Evolutionary conservation across 208 protist species (phyloP).

Genomic region (Leishmania arabica): DNA sequence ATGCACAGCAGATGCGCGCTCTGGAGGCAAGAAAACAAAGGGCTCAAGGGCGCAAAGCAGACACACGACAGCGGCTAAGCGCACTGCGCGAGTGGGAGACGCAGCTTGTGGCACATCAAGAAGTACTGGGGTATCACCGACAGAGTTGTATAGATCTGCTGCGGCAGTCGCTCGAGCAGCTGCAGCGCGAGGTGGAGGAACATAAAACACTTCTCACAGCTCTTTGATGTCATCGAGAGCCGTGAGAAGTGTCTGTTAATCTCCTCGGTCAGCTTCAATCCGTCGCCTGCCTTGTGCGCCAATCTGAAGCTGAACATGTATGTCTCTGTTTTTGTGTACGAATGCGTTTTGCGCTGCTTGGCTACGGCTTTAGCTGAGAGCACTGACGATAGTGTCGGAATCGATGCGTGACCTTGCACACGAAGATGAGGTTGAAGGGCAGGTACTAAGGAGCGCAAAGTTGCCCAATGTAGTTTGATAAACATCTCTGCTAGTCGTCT

Average conservation of each 20-base stretch:
- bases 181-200: conserved; percentile 32
- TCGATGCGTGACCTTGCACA: not conserved
- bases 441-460: not conserved
- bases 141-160: conserved; percentile 24
- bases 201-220: conserved; percentile 10
- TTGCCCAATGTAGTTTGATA: not conserved
- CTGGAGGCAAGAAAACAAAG: conserved; percentile 31
- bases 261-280: not conserved
- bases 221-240: not conserved
- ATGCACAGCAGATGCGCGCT: conserved; percentile 29
- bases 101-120: conserved; percentile 21
- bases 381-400: not conserved
- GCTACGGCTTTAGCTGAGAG: not conserved
- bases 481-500: not conserved
- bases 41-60: conserved; percentile 18
- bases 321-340: not conserved
- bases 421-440: not conserved
- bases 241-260: too few species aligned
- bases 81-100: conserved; percentile 35
- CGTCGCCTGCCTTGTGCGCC: not conserved
- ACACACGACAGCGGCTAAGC: conserved; percentile 23
- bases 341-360: not conserved
- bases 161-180: conserved; percentile 31
- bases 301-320: not conserved
- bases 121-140: conserved; percentile 30